Base-by-base conservation (phyloP, 176 grass and related monocot genomes). In the Rhynchospora pubera region DNA sequence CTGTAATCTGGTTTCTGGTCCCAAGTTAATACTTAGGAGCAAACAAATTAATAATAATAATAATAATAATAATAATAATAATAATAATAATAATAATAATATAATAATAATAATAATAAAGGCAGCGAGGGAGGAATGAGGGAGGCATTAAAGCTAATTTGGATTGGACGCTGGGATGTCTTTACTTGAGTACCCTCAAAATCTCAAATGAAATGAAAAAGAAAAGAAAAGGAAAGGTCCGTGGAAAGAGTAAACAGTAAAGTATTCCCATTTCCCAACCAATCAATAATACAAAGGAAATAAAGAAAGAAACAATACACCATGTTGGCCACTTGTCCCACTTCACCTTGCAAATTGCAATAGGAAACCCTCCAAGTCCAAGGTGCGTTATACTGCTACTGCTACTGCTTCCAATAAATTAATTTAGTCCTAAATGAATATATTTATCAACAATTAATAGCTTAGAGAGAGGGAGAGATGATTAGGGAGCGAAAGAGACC, bases 171-270 rank as follows among this genome's bases (percentile, higher is more conserved):
- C 34, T 39, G 34, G 61, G 61, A 18, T 51, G 48, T 16, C 7
- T 8, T n/a, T 22, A 16, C 65, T 71, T 45, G 45, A 45, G 66
- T 71, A 3, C 12, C 66, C 42, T 57, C 55, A n/a, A 57, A 57
- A 2, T 57, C 55, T 19, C 56, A 58, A 58, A 48, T 75, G 18
- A 48, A 53, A 57, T 53, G 3, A 84, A 87, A 91, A 87, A 61
- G 90, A 88, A 71, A 79, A 65, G 68, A 81, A 82, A 81, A 97
- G 91, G 52, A 85, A 86, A 76, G 89, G 65, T 39, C 93, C 78
- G 55, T 86, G 87, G 50, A 88, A 90, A 59, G 89, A 85, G 24
- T 89, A n/a, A n/a, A n/a, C n/a, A n/a, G n/a, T n/a, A 78, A 83
- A 92, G 91, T 65, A 58, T 72, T 13, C 14, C n/a, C n/a, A n/a